These are phyloP conservation scores for Mollisiaceae sp. DNA, from an alignment of 2,329 filamentous ascomycete species.

Conservation along the genomic window DNA sequence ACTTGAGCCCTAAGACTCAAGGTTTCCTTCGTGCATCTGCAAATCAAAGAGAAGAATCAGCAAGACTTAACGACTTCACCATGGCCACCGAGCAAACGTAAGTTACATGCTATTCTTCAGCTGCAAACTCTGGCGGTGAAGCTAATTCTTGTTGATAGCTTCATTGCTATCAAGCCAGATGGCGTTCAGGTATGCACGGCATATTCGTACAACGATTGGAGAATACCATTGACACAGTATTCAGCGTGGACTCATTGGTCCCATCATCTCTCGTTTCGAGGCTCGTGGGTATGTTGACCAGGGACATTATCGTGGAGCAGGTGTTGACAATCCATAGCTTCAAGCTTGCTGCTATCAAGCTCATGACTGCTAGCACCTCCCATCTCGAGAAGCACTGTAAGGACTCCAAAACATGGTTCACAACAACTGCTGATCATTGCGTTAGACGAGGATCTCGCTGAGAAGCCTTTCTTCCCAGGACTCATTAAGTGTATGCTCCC, in stretches of 20 bases:
- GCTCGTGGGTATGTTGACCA: slow-evolving; percentile 74
- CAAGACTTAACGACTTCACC: slow-evolving; percentile 49
- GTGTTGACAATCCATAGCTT: slow-evolving; percentile 63
- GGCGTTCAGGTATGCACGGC: slow-evolving; percentile 83
- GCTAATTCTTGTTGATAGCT: slow-evolving; percentile 62
- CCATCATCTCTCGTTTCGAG: slow-evolving; percentile 99
- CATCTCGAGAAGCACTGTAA: slow-evolving; percentile 96
- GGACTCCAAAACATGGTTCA: slow-evolving; percentile 40
- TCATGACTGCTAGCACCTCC: slow-evolving; percentile 84
- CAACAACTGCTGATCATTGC: slow-evolving; percentile 39
- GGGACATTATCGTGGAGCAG: background rate
- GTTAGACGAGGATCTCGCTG: slow-evolving; percentile 80
- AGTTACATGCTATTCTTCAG: slow-evolving; percentile 22
- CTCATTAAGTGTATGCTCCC: slow-evolving; percentile 82
- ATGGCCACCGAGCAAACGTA: slow-evolving; percentile 90
- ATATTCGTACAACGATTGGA: background rate
- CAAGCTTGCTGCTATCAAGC: slow-evolving; percentile 99
- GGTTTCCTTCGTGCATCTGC: slow-evolving; percentile 46
- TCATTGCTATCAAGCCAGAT: slow-evolving; percentile 99
- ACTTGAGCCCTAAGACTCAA: slow-evolving; percentile 54
- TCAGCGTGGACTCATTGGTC: slow-evolving; percentile 94
- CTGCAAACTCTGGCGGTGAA: slow-evolving; percentile 37
- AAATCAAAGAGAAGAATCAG: slow-evolving; percentile 42
- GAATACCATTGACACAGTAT: slow-evolving; percentile 6
- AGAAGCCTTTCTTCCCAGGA: slow-evolving; percentile 96